Evolutionary conservation across 352 stramenopile species (phyloP), one percentile per base, ranked within the genome.

Genomic region (Pythium angustatum): DNA sequence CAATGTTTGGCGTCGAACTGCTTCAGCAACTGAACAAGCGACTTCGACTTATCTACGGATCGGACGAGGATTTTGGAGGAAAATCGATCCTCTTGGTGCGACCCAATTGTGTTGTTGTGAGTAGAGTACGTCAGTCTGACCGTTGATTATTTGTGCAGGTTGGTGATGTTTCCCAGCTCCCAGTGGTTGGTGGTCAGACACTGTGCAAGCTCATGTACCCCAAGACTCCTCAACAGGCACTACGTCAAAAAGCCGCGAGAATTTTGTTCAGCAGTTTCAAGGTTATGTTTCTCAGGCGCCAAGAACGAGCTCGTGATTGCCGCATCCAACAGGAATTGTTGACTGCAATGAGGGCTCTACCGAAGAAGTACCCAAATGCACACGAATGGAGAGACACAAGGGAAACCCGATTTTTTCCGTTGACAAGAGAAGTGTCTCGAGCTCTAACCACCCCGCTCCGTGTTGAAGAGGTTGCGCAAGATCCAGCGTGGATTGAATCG

Each of bases 71-170:
- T 5, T 64, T 64, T 21, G 57, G 44, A 22, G 57, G 57, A 0
- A 64, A 41, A 11, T 64, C 57, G 8, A 49, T 64, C 7, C 21
- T 64, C 6, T 12, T 64, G 44, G 57, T 64, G 17, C 30, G 55
- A 54, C 5, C 28, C 19, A 41, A 12, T 49, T 54, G 22, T 36
- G 4, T 7, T 58, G 5, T 48, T 14, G 22, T 47, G 10, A 9
- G 26, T 34, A 21, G n/a, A 8, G 7, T 38, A 38, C 14, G 33
- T 14, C 14, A 38, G 14, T 38, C 33, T 38, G 7, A 14, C 7
- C 14, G 33, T 38, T 38, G n/a, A n/a, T n/a, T 14, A 14, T 14
- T 7, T 31, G 14, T 40, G 2, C 24, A 64, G 57, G 57, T 64
- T 27, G 57, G 57, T 22, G 57, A 64, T 43, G 56, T 64, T 26